Percentiles rank a stretch among this genome's conserved stretches.
phyloP scores from a whole-genome alignment of 2,329 filamentous ascomycete species.

The Camptophora hylomeconis region DNA sequence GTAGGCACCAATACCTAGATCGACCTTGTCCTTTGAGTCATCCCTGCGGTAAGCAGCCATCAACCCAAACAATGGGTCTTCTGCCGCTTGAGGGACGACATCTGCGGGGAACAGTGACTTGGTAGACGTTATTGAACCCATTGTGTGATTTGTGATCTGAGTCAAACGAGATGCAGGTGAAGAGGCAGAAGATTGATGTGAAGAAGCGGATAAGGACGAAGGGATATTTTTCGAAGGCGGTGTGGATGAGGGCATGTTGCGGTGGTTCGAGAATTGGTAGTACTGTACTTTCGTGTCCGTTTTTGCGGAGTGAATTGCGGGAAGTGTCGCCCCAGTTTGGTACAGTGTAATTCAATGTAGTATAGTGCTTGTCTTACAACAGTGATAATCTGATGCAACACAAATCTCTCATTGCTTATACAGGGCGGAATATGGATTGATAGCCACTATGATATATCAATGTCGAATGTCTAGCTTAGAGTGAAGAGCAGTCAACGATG shows the following conservation, averaged over 20 bases:
- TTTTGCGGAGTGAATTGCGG: no score
- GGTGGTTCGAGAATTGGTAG: no score
- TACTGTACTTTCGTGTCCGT: no score
- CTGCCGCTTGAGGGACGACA: constrained; percentile 75
- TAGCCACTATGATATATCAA: no score
- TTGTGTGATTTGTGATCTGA: constrained; percentile 55
- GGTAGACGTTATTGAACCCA: constrained; percentile 40
- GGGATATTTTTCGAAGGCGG: constrained; percentile 1
- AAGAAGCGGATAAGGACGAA: constrained; percentile 19
- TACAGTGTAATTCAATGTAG: no score
- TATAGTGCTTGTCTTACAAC: no score
- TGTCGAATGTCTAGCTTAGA: no score
- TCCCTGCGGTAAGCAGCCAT: constrained; percentile 81
- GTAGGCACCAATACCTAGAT: constrained; percentile 91
- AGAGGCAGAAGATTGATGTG: constrained; percentile 31
- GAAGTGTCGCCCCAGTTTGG: no score
- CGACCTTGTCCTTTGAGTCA: constrained; percentile 64
- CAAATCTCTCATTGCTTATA: no score
- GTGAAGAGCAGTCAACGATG: no score
- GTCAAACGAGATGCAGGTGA: constrained; percentile 34
- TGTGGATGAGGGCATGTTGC: constrained; percentile 2
- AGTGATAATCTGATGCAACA: no score
- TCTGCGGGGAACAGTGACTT: constrained; percentile 55
- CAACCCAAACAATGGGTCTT: constrained; percentile 88
- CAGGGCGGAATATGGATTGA: no score